phyloP scores from a whole-genome alignment of 441 rosid species.

The Syzygium malaccense region DNA sequence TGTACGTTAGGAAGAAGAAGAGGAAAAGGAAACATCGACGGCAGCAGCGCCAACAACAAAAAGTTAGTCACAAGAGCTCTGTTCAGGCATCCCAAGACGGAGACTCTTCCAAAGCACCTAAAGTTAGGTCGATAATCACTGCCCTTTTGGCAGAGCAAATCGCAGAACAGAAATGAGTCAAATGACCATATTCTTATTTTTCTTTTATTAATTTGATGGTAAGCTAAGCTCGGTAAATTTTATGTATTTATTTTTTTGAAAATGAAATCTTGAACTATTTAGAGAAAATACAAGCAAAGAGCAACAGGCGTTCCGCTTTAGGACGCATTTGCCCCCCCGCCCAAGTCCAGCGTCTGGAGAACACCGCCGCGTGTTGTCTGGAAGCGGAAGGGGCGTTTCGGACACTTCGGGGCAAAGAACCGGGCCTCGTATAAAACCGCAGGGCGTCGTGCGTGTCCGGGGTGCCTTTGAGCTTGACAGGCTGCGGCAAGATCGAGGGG shows the following conservation, averaged over 20 bases:
- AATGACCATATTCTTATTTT: not conserved
- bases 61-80: not conserved
- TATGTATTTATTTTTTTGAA: not conserved
- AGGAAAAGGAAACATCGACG: not conserved
- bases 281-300: not conserved
- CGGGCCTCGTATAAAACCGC: rapidly evolving
- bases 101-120: not conserved
- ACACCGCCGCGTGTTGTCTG: not conserved
- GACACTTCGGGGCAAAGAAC: not conserved
- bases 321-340: not conserved
- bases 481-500: not conserved
- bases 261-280: not conserved
- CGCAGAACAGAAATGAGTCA: not conserved
- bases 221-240: not conserved
- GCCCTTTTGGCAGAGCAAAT: not conserved
- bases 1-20: not conserved
- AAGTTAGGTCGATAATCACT: not conserved
- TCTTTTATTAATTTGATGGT: not conserved
- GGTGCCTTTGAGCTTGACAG: not conserved
- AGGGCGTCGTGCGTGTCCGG: not conserved
- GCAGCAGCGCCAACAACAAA: not conserved
- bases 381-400: not conserved
- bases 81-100: not conserved
- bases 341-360: not conserved
- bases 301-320: not conserved